Evolutionary conservation across 228 moss, liverwort and hornwort genomes (phyloP), one percentile per base, ranked within the genome.

Genomic region (Sphagnum fallax): DNA sequence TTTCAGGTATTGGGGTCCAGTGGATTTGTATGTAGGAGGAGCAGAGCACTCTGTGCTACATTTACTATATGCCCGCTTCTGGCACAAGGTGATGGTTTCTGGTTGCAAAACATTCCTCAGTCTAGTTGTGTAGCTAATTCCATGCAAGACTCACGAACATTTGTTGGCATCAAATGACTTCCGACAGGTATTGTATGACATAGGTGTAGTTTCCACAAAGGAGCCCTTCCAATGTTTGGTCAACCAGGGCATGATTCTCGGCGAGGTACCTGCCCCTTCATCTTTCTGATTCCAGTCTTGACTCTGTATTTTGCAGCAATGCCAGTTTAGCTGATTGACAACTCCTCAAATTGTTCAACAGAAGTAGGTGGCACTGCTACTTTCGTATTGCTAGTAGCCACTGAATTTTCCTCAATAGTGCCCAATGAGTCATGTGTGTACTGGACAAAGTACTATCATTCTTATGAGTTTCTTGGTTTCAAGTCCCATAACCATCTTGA

Each of bases 211-310:
- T 4, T 93, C 98, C 70, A 88, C 93, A 0, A 98, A 93, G 75
- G 98, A 98, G 70, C 98, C 98, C 5, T 98, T 98, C 70, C 88
- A 98, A 69, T 87, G 93, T 65, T 73, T 98, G 59, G 91, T 98
- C 69, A 98, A 98, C 67, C 98, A 98, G 68, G 98, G 93, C 75
- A 98, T 93, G 93, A 98, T 98, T 81, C 90, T 98, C 16, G 93
- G 98, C 70, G 94, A 98, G 93, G 96, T 97, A 86, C 60, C n/a
- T 67, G 61, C 69, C 13, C 50, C 16, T 53, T 53, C 52, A 13
- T 4, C 16, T n/a, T 32, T 32, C 32, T 32, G 32, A 32, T 32
- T 32, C 32, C 32, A 32, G 32, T 32, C 62, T 12, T 6, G 62
- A 62, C 6, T 62, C 47, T 6, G 16, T 12, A 16, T 6, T 6